These are phyloP conservation scores for Magnolia sinica DNA, from an alignment of 164 flowering plant genomes.

Conservation along the genomic window DNA sequence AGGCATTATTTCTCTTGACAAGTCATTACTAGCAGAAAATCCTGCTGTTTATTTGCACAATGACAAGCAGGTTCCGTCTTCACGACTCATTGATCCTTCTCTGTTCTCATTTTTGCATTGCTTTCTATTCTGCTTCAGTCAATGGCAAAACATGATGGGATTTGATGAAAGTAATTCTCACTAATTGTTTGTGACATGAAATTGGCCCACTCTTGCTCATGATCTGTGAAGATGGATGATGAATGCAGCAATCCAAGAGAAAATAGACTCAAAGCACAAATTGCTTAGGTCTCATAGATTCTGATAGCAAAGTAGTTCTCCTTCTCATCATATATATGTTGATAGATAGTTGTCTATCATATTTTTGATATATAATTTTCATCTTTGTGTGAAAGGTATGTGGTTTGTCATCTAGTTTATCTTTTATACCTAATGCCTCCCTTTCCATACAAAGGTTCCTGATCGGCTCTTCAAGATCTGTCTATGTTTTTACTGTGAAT, in stretches of 20 bases:
- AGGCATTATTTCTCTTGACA: constrained; percentile 67
- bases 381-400: no score
- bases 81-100: neutral
- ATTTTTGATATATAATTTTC: no score
- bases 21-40: constrained; percentile 55
- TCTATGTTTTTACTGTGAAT: no score
- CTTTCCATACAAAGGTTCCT: no score
- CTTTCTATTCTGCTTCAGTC: neutral
- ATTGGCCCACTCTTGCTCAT: neutral
- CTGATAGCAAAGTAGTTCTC: no score
- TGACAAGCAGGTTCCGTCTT: constrained; percentile 70
- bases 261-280: no score
- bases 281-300: neutral
- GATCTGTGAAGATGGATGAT: neutral
- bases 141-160: neutral
- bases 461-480: no score
- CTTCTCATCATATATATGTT: no score
- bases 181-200: neutral
- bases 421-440: no score
- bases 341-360: no score
- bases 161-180: neutral
- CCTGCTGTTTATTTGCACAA: constrained; percentile 59
- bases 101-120: neutral
- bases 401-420: no score
- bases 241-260: no score